Evolutionary conservation across 164 flowering plant genomes (phyloP), one percentile per base, ranked within the genome.

Genomic region (Umbellularia californica): DNA sequence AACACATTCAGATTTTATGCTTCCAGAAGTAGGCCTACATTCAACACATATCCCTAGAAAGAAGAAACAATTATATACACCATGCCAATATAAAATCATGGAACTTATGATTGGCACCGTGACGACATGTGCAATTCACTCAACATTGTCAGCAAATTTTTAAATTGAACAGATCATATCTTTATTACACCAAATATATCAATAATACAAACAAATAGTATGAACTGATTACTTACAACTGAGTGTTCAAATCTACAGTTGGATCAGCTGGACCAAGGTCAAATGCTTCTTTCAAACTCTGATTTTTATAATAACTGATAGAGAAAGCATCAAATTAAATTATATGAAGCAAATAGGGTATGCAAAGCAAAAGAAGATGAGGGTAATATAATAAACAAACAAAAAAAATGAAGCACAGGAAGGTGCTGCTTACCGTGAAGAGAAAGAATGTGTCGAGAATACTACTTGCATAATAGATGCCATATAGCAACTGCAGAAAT

Each of bases 401-500:
- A 52, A 27, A 20, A 20, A 19, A 60, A 25, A 11, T 27, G 25
- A 28, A 74, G 5, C 72, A 76, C 11, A 24, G 22, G 27, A 68
- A 65, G 27, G 55, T 12, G 25, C 58, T 65, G 84, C 90, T 76
- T 58, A 92, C 99, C 97, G 79, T 72, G 90, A 77, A 79, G 71
- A 82, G 78, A 96, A 96, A 50, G 89, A 83, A 50, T 68, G 81
- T 25, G 98, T 89, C 52, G 99, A 83, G 83, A 91, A 92, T 65
- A 91, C 84, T 62, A 92, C 91, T 89, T 96, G 99, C 95, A 96
- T 90, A 0, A 91, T 91, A 52, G 99, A 87, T 58, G 99, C 99
- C 91, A 93, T 67, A 77, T 96, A 96, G 78, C 99, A 96, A 79
- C 99, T 96, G 90, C 17, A 66, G 22, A 28, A 41, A 27, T 17